Conservation (phyloP, 768 basidiomycete genomes). For the Tephrocybe sp. region DNA sequence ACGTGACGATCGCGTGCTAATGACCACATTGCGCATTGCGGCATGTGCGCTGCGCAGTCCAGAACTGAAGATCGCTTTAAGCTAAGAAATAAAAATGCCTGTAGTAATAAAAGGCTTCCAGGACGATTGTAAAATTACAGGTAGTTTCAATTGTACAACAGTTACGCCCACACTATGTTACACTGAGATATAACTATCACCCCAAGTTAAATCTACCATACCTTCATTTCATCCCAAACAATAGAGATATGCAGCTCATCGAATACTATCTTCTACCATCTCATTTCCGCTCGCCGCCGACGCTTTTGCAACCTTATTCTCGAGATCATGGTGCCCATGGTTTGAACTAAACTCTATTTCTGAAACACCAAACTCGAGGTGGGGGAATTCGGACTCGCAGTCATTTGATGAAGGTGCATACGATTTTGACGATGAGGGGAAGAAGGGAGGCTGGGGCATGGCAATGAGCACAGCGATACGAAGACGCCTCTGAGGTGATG, state of each 20-base stretch:
- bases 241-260: background rate
- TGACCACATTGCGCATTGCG: too few species aligned
- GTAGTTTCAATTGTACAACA: too few species aligned
- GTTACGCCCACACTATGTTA: too few species aligned
- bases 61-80: too few species aligned
- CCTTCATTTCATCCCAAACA: background rate
- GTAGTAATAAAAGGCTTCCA: too few species aligned
- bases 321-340: background rate
- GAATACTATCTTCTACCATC: background rate
- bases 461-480: slow-evolving; percentile 32
- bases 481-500: slow-evolving; percentile 9
- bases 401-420: slow-evolving; percentile 10
- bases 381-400: slow-evolving; percentile 24
- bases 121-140: too few species aligned
- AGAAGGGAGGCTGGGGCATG: slow-evolving; percentile 25
- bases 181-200: too few species aligned
- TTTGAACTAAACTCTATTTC: slow-evolving; percentile 16
- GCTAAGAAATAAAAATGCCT: too few species aligned
- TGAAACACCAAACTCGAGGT: slow-evolving; percentile 30
- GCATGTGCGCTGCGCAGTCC: too few species aligned
- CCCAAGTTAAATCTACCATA: background rate
- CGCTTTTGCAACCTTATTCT: slow-evolving; percentile 1
- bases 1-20: too few species aligned
- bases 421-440: background rate
- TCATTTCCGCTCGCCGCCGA: slow-evolving; percentile 10